phyloP scores from a whole-genome alignment of 352 stramenopile species.

The Phytophthora pisi region DNA sequence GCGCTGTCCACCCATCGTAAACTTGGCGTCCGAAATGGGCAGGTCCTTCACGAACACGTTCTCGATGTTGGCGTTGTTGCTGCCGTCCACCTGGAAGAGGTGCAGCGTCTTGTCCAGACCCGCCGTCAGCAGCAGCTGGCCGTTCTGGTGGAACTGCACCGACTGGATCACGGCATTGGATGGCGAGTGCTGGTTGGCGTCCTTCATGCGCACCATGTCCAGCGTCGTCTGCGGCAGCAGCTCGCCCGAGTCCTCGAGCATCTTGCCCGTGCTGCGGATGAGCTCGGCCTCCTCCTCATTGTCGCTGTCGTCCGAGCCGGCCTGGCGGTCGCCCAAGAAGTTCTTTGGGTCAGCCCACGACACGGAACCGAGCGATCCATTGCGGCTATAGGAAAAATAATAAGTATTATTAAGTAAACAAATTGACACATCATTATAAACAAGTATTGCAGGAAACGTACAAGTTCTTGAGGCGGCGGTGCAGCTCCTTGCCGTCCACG shows the following conservation, averaged over 20 bases:
- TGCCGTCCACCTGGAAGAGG: constrained; percentile 93
- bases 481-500: constrained; percentile 76
- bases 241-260: constrained; percentile 60
- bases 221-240: constrained; percentile 66
- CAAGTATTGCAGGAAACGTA: constrained; percentile 31
- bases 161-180: constrained; percentile 87
- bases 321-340: constrained; percentile 48
- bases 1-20: constrained; percentile 75
- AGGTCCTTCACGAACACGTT: constrained; percentile 92
- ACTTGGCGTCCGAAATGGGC: constrained; percentile 88
- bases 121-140: constrained; percentile 88
- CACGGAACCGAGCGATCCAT: constrained; percentile 55
- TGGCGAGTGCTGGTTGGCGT: constrained; percentile 91
- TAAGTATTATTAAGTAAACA: neutral
- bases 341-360: constrained; percentile 81
- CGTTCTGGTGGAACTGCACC: constrained; percentile 90
- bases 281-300: constrained; percentile 61
- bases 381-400: constrained; percentile 45
- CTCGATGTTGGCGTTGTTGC: constrained; percentile 88
- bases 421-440: neutral
- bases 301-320: constrained; percentile 51
- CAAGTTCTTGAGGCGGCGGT: constrained; percentile 84
- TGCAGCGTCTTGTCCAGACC: constrained; percentile 94
- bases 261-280: constrained; percentile 58
- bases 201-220: constrained; percentile 84